Conservation (phyloP, 148 eudicot genomes). For the Rhododendron mucronatum region DNA sequence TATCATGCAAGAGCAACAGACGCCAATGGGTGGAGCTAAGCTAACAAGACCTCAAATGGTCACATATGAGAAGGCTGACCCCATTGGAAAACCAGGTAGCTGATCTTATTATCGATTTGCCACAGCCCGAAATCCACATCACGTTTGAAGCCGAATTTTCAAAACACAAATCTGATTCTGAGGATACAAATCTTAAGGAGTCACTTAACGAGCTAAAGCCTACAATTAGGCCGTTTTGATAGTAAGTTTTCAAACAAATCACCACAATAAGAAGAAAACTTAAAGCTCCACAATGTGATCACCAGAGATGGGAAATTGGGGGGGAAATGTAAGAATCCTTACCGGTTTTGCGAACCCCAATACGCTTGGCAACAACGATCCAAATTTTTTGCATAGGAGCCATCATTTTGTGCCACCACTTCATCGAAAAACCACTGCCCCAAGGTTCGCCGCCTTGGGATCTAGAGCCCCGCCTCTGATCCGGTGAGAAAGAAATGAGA, state of each 20-base stretch:
- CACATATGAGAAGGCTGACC: background rate
- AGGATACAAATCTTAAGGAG: background rate
- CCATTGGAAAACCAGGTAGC: background rate
- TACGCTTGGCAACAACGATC: constrained; percentile 18
- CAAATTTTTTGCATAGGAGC: constrained; percentile 25
- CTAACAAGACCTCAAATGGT: background rate
- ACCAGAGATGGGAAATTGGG: background rate
- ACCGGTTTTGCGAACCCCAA: constrained; percentile 32
- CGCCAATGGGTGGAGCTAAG: background rate
- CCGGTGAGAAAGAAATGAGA: background rate
- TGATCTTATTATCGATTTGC: background rate
- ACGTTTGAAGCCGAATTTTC: background rate
- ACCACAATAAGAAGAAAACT: background rate
- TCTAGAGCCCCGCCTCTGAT: background rate
- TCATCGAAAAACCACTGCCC: constrained; percentile 18
- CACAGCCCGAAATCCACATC: background rate
- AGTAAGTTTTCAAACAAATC: background rate
- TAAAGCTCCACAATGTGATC: background rate
- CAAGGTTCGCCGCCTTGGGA: background rate
- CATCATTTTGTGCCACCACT: constrained; percentile 23
- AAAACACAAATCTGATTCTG: background rate
- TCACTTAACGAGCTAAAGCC: background rate
- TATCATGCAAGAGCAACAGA: background rate
- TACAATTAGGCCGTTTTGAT: background rate
- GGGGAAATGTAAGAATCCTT: background rate